These are phyloP conservation scores for Lachnum nothofagi DNA, from an alignment of 2,329 filamentous ascomycete species.

Conservation along the genomic window DNA sequence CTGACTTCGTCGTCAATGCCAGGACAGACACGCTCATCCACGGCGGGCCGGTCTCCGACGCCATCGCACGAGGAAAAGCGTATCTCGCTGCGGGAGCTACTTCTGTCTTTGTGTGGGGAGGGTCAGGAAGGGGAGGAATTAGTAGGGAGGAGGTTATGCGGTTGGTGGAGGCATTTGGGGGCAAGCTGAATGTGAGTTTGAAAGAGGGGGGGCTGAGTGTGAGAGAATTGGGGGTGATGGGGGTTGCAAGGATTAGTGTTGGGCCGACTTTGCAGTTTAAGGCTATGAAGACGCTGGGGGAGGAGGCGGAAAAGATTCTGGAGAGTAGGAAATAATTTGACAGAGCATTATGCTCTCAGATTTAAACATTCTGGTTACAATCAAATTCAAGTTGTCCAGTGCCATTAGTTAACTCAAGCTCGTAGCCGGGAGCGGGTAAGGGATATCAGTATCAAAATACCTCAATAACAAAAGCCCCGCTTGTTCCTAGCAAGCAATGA, in stretches of 20 bases:
- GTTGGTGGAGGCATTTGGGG: conserved; percentile 45
- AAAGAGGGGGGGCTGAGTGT: conserved; percentile 40
- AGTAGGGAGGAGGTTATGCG: conserved; percentile 42
- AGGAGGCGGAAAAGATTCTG: background rate
- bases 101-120: conserved; percentile 58
- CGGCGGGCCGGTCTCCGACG: conserved; percentile 33
- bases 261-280: conserved; percentile 44
- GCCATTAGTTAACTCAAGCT: too few relatives aligned
- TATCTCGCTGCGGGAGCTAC: conserved; percentile 54
- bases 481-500: too few relatives aligned
- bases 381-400: too few relatives aligned
- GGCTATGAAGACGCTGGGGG: conserved; percentile 32
- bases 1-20: conserved; percentile 54
- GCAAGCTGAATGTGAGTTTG: conserved; percentile 46
- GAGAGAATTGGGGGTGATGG: conserved; percentile 42
- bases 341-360: too few relatives aligned
- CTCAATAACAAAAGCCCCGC: too few relatives aligned
- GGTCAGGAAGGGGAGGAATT: conserved; percentile 37
- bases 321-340: too few relatives aligned
- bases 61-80: conserved; percentile 48
- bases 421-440: too few relatives aligned
- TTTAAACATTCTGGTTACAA: too few relatives aligned
- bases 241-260: conserved; percentile 52
- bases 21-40: conserved; percentile 48
- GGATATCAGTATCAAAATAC: too few relatives aligned